Conservation (phyloP, 768 basidiomycete species). For the Boletus speciosus region DNA sequence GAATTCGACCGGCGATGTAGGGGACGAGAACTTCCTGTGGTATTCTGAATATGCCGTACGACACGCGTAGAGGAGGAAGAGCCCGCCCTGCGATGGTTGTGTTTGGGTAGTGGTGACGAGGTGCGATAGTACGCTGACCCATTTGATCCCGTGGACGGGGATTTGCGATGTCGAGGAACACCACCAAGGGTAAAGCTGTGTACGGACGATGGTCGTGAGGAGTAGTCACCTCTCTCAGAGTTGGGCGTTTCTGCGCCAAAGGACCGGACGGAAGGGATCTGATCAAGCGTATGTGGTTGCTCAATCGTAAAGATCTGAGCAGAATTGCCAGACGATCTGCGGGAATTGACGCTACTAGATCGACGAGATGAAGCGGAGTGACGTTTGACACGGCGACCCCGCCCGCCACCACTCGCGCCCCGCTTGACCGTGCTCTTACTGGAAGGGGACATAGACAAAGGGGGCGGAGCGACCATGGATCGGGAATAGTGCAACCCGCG, state of each 20-base stretch:
- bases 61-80: slow-evolving; percentile 84
- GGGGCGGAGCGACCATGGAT: slow-evolving; percentile 22
- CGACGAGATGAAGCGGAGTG: slow-evolving; percentile 78
- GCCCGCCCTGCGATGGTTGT: slow-evolving; percentile 73
- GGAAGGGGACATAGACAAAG: slow-evolving; percentile 28
- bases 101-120: slow-evolving; percentile 70
- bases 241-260: slow-evolving; percentile 83
- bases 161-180: slow-evolving; percentile 59
- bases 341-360: slow-evolving; percentile 89
- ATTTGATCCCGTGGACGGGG: slow-evolving; percentile 73
- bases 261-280: slow-evolving; percentile 63
- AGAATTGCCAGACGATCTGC: slow-evolving; percentile 60
- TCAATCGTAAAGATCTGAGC: slow-evolving; percentile 49
- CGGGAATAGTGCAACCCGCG: slow-evolving; percentile 25
- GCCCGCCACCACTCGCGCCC: slow-evolving; percentile 43
- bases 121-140: slow-evolving; percentile 63
- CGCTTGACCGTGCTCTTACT: slow-evolving; percentile 45
- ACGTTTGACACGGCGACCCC: slow-evolving; percentile 58
- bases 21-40: slow-evolving; percentile 35
- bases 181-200: slow-evolving; percentile 65
- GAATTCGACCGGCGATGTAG: slow-evolving; percentile 73
- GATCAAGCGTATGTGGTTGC: slow-evolving; percentile 45
- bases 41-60: slow-evolving; percentile 56
- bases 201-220: slow-evolving; percentile 83
- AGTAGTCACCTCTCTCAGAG: slow-evolving; percentile 75